Base-by-base conservation (phyloP, 2,329 filamentous ascomycete genomes). In the Beauveria bassiana region DNA sequence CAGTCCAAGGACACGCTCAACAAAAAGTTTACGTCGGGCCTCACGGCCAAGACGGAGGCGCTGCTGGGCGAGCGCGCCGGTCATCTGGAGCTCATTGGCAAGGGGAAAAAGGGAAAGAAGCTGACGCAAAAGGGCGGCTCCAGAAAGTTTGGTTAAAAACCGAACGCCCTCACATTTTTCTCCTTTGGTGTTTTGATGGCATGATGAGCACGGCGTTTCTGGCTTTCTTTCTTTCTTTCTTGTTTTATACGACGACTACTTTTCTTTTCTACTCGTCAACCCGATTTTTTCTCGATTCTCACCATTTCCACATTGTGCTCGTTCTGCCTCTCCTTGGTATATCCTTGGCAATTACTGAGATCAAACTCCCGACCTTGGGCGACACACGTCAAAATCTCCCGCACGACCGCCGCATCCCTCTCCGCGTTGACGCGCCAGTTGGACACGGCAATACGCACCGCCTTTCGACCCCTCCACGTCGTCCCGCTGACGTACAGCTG, bases 401-500 rank as follows among this genome's bases (percentile, higher is more conserved):
- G 81, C 18, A 96, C 82, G n/a, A 91, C 71, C 22, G 74, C 75
- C 63, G 87, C 75, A 70, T 96, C 92, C 63, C 81, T 79, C 53
- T 86, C 79, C 0, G 86, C 79, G 68, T 93, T 81, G 2, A 90
- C 87, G 72, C 84, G 84, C 91, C 92, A 96, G 69, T 90, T 97
- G 45, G 89, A 88, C 47, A 96, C 85, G 0, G 93, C 93, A 67
- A 96, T 84, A n/a, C 93, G 81, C 64, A 87, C 88, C 9, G 93
- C 93, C 61, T 86, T 83, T 61, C 79, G 76, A 0, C 88, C 89
- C 47, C 85, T 78, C 91, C 92, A 97, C 51, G 75, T 80, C 14
- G 91, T 96, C 0, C 90, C 90, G 63, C 89, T 92, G 5, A 96
- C 88, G 69, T 93, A 96, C 68, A 96, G 88, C 69, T 84, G 84